A percentile compares a stretch with the other conserved stretches of the same genome.
Evolutionary conservation across 1,284 basidiomycete species (phyloP).

Genomic region (Ganoderma multipileum): DNA sequence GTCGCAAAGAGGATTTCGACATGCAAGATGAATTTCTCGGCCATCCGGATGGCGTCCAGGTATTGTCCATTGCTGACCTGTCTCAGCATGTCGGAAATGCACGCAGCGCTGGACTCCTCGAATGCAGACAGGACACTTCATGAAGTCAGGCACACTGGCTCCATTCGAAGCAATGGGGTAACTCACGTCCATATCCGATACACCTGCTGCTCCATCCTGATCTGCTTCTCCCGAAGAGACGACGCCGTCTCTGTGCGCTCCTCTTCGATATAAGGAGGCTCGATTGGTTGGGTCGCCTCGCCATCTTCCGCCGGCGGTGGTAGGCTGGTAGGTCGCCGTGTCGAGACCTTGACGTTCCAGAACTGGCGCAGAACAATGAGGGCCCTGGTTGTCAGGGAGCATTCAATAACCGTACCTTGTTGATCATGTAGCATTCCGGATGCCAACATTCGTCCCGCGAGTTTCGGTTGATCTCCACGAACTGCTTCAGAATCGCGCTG

Average conservation of each 20-base stretch:
- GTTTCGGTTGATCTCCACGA: slow-evolving; percentile 99
- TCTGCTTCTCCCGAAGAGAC: slow-evolving; percentile 92
- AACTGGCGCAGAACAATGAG: slow-evolving; percentile 62
- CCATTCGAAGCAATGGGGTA: slow-evolving; percentile 7
- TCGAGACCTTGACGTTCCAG: slow-evolving; percentile 98
- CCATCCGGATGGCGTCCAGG: slow-evolving; percentile 96
- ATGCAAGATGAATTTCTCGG: slow-evolving; percentile 98
- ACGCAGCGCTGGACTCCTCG: slow-evolving; percentile 98
- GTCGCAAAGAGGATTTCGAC: slow-evolving; percentile 98
- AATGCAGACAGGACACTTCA: slow-evolving; percentile 92
- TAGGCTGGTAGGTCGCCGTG: slow-evolving; percentile 70
- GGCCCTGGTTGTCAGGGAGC: slow-evolving; percentile 17
- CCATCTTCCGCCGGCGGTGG: slow-evolving; percentile 56
- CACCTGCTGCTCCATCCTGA: slow-evolving; percentile 96
- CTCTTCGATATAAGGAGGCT: slow-evolving; percentile 71
- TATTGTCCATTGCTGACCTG: slow-evolving; percentile 98
- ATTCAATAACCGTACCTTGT: slow-evolving; percentile 69
- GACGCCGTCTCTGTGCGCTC: slow-evolving; percentile 82
- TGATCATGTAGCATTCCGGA: slow-evolving; percentile 99
- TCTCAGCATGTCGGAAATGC: slow-evolving; percentile 98
- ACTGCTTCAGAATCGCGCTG: slow-evolving; percentile 99
- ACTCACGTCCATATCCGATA: slow-evolving; percentile 96
- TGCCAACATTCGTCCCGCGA: slow-evolving; percentile 99
- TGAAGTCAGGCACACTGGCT: slow-evolving; percentile 6
- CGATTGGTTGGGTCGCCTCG: slow-evolving; percentile 43